Evolutionary conservation across 208 protist genomes (phyloP), one percentile per base, ranked within the genome.

Genomic region (Polymyxa betae): DNA sequence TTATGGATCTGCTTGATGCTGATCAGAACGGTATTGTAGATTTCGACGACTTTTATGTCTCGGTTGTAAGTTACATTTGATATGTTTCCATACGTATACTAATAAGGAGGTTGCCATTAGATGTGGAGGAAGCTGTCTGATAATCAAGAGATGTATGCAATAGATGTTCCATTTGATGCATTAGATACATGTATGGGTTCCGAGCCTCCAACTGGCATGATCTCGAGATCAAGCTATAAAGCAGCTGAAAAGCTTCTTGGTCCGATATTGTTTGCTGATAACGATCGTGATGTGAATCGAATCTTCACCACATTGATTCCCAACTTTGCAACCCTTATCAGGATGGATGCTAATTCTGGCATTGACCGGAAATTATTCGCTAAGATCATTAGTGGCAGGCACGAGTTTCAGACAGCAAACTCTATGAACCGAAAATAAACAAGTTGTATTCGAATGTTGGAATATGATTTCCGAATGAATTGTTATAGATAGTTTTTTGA

Each of bases 41-140:
- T n/a, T 82, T 82, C 40, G 40, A 43, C 72, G 72, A 82, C n/a
- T 82, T 82, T n/a, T 82, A 82, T n/a, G 40, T 82, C 16, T 82
- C 72, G 72, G 35, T 82, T 5, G 72, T 82, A 35, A 43, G 54
- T 29, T 29, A 29, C n/a, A n/a, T 35, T n/a, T 5, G 72, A 38
- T n/a, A 35, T 5, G 35, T 35, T 43, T 82, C 40, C 16, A n/a
- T 5, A 40, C 72, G 72, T 82, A 5, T 5, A 43, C 35, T 35
- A 35, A 40, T 5, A 5, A 20, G 72, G n/a, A 35, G 10, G 5
- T 45, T 5, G n/a, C 40, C 40, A n/a, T 5, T 43, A 82, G 72
- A 82, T 82, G 72, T 82, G 72, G 72, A 35, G 72, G 35, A 82
- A 82, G 35, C 72, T 43, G 72, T 43, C 72, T 5, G 72, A 82